phyloP scores from a whole-genome alignment of 768 basidiomycete species.

The Coprinopsis cinerea region DNA sequence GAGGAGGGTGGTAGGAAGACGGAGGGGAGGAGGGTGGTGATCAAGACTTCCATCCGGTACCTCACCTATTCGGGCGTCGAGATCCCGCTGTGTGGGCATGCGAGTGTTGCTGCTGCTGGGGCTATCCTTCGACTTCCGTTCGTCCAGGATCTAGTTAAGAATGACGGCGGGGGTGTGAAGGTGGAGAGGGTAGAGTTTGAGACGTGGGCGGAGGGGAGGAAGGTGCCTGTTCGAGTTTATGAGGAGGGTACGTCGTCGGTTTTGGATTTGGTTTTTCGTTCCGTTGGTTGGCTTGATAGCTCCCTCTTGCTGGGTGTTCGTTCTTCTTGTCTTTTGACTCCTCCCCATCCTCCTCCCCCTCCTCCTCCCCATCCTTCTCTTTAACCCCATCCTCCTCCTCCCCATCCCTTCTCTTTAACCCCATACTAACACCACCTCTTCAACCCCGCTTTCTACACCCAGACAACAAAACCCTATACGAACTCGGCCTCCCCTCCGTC shows the following conservation, averaged over 20 bases:
- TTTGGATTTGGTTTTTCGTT: too few species aligned
- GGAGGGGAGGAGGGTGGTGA: not conserved
- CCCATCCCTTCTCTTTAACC: too few species aligned
- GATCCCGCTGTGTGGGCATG: slow-evolving; percentile 37
- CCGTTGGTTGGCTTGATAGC: too few species aligned
- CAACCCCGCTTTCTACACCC: too few species aligned
- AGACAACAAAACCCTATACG: too few species aligned
- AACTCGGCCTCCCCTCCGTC: slow-evolving; percentile 32
- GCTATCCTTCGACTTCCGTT: slow-evolving; percentile 29
- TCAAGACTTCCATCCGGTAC: slow-evolving; percentile 28
- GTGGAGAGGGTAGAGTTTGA: slow-evolving; percentile 14
- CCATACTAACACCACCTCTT: too few species aligned
- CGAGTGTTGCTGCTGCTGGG: slow-evolving; percentile 36
- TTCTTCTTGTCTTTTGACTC: too few species aligned
- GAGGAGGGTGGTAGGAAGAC: too few species aligned
- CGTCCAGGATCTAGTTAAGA: slow-evolving; percentile 16
- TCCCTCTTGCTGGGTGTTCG: too few species aligned
- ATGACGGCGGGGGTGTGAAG: not conserved
- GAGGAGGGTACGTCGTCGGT: slow-evolving; percentile 25
- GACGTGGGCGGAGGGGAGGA: not conserved
- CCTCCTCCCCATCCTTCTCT: too few species aligned
- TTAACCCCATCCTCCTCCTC: too few species aligned
- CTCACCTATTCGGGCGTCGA: slow-evolving; percentile 25
- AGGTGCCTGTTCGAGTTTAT: not conserved
- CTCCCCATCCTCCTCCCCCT: too few species aligned